phyloP scores from a whole-genome alignment of 2,329 filamentous ascomycete species.

The Cladosporium sp. region DNA sequence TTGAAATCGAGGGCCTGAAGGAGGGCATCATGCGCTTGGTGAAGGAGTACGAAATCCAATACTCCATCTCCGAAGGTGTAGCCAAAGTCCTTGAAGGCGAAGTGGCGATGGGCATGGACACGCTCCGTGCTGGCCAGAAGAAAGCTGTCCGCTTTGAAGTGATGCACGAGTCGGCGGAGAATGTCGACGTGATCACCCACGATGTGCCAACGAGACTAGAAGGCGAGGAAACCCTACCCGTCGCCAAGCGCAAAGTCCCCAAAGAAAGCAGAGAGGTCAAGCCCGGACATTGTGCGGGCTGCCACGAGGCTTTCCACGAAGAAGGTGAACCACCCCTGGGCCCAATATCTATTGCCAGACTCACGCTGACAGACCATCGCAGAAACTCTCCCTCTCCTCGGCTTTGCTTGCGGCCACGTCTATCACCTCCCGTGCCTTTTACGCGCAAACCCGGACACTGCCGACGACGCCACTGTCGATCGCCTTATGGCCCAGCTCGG shows the following conservation, averaged over 20 bases:
- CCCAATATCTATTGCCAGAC: neutral
- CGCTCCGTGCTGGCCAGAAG: slow-evolving; percentile 69
- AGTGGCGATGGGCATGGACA: slow-evolving; percentile 76
- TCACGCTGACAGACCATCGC: neutral
- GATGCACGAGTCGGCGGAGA: slow-evolving; percentile 30
- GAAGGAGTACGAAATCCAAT: slow-evolving; percentile 91
- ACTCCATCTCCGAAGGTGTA: slow-evolving; percentile 84
- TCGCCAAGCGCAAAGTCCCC: slow-evolving; percentile 19
- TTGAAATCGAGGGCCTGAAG: slow-evolving; percentile 84
- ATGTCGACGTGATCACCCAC: slow-evolving; percentile 29
- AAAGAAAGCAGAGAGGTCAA: slow-evolving; percentile 18
- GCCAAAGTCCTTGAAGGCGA: slow-evolving; percentile 82
- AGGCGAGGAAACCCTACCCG: slow-evolving; percentile 19
- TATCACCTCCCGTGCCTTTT: slow-evolving; percentile 72
- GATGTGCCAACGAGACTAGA: slow-evolving; percentile 25
- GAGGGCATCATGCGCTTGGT: slow-evolving; percentile 88
- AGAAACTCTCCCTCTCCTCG: slow-evolving; percentile 67
- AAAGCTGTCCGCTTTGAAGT: slow-evolving; percentile 88
- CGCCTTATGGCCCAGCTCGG: slow-evolving; percentile 34
- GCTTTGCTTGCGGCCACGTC: slow-evolving; percentile 75
- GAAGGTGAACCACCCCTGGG: slow-evolving; percentile 25
- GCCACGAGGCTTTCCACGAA: slow-evolving; percentile 32
- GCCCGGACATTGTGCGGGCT: slow-evolving; percentile 36
- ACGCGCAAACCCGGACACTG: slow-evolving; percentile 33
- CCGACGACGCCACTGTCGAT: slow-evolving; percentile 19